Evolutionary conservation across 2,329 filamentous ascomycete species (phyloP).

Genomic region (Alternaria triticina): DNA sequence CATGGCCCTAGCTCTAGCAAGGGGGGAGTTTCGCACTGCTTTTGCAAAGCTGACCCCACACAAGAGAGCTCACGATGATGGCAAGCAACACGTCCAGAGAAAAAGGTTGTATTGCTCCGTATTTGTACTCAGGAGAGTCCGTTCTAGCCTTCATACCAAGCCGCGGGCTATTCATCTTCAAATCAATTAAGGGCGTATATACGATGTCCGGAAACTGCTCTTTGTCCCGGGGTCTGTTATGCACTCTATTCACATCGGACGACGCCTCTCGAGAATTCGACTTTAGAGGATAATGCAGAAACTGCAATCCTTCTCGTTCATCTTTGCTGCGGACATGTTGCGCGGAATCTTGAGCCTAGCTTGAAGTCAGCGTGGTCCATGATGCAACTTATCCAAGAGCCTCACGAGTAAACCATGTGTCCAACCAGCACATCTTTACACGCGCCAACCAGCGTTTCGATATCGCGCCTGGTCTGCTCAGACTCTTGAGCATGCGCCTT

Average conservation of each 20-base stretch:
- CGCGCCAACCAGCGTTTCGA: slow-evolving; percentile 5
- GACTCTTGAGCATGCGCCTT: neutral
- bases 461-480: slow-evolving; percentile 4
- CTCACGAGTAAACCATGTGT: slow-evolving; percentile 14
- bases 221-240: neutral
- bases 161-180: neutral
- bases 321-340: slow-evolving; percentile 12
- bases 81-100: neutral
- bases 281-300: slow-evolving; percentile 4
- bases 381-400: neutral
- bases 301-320: slow-evolving; percentile 6
- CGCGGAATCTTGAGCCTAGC: slow-evolving; percentile 7
- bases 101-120: neutral
- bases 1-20: neutral
- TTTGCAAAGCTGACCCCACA: neutral
- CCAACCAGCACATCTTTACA: slow-evolving; percentile 16
- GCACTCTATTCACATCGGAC: neutral
- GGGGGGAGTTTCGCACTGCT: neutral
- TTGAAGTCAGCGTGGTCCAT: neutral
- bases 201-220: neutral
- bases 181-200: neutral
- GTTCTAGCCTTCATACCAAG: neutral
- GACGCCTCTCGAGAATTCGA: neutral
- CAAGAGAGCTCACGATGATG: neutral
- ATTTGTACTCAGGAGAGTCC: neutral